These are phyloP conservation scores for Urochloa ruziziensis DNA, from an alignment of 176 grass and related monocot species.

Conservation along the genomic window DNA sequence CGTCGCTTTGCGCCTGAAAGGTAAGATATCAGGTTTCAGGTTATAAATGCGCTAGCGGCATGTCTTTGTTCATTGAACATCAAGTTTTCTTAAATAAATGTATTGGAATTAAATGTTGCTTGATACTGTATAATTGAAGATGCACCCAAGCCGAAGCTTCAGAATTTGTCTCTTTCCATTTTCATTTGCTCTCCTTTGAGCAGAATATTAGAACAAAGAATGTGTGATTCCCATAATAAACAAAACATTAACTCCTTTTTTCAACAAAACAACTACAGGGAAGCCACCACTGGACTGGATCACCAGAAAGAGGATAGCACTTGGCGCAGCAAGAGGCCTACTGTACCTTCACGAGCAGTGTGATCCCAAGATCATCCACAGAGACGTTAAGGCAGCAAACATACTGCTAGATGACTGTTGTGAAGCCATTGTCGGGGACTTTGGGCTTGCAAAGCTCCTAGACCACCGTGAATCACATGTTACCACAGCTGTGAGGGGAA, in stretches of 20 bases:
- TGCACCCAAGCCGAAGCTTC: neutral
- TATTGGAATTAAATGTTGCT: neutral
- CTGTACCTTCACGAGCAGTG: constrained; percentile 91
- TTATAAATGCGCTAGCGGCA: neutral
- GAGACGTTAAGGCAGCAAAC: constrained; percentile 89
- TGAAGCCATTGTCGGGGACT: constrained; percentile 79
- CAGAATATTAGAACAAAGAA: neutral
- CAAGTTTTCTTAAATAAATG: neutral
- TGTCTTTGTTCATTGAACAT: neutral
- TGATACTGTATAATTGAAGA: constrained; percentile 1
- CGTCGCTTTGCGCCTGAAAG: constrained; percentile 77
- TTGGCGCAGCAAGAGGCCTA: constrained; percentile 73
- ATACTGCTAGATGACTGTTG: constrained; percentile 71
- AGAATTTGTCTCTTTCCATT: neutral
- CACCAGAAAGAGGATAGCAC: constrained; percentile 76
- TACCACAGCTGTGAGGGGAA: constrained; percentile 79
- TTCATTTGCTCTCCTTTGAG: neutral
- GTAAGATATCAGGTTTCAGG: constrained; percentile 31
- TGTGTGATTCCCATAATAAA: neutral
- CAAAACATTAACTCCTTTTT: constrained; percentile 28
- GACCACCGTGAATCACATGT: constrained; percentile 84
- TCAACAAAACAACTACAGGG: constrained; percentile 32
- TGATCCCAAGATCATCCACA: constrained; percentile 90
- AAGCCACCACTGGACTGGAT: constrained; percentile 80
- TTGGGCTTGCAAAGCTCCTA: constrained; percentile 84